These are phyloP conservation scores for Pecoramyces ruminantium DNA, from an alignment of 192 early-diverging fungal genomes.

Conservation along the genomic window DNA sequence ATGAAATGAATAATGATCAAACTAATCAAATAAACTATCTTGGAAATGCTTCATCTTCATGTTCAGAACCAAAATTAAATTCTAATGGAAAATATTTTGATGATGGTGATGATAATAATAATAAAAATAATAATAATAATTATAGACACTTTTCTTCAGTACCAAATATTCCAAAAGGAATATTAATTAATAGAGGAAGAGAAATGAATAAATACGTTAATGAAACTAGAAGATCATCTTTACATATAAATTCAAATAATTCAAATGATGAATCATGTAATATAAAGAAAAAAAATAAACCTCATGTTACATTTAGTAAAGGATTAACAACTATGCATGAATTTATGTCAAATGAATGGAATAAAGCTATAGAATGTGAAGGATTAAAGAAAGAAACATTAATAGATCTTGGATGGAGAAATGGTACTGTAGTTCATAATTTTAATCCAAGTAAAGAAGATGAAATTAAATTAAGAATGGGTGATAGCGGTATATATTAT, in stretches of 20 bases:
- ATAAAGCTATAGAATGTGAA: background rate
- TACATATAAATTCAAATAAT: background rate
- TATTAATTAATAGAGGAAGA: background rate
- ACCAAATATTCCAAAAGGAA: background rate
- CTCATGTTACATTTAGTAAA: background rate
- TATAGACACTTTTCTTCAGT: background rate
- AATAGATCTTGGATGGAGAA: background rate
- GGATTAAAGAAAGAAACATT: background rate
- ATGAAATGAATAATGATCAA: no score
- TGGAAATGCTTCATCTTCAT: background rate
- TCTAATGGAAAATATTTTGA: background rate
- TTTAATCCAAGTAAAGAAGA: background rate
- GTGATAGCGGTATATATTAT: background rate
- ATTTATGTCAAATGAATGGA: background rate
- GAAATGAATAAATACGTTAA: background rate
- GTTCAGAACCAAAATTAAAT: background rate
- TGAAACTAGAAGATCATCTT: background rate
- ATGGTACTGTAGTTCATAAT: background rate
- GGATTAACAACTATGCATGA: background rate
- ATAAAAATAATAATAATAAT: background rate
- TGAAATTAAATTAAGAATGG: background rate
- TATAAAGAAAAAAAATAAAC: background rate
- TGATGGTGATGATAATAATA: no score
- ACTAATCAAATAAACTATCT: no score
- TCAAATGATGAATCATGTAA: no score